Evolutionary conservation across 495 filamentous ascomycete genomes (phyloP).

Genomic region (Copromyces sp.): DNA sequence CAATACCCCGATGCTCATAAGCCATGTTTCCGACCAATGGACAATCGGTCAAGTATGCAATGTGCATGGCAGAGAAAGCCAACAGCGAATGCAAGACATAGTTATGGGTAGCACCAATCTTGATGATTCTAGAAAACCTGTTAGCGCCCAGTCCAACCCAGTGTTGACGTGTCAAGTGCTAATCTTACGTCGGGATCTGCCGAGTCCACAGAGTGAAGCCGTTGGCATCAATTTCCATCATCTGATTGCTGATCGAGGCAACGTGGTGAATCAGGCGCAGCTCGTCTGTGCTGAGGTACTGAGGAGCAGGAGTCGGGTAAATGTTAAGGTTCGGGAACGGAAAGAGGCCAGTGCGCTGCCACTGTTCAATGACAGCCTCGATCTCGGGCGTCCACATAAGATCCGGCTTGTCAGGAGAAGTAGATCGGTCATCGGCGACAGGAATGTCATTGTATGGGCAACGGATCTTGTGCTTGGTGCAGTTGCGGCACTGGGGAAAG

Average conservation of each 20-base stretch:
- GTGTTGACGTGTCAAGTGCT: background rate
- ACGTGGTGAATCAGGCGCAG: constrained; percentile 87
- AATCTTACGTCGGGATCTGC: constrained; percentile 76
- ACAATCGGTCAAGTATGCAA: constrained; percentile 77
- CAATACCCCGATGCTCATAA: constrained; percentile 74
- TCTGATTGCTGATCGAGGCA: constrained; percentile 70
- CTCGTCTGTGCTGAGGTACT: constrained; percentile 60
- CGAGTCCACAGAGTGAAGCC: constrained; percentile 85
- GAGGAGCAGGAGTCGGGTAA: constrained; percentile 53
- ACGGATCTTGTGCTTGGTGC: constrained; percentile 95
- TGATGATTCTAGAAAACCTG: constrained; percentile 57
- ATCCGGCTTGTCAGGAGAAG: constrained; percentile 61
- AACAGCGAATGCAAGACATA: constrained; percentile 93
- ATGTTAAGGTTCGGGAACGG: constrained; percentile 77
- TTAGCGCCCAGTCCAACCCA: constrained; percentile 14
- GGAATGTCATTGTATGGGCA: constrained; percentile 91
- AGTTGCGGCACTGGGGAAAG: constrained; percentile 96
- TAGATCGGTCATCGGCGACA: constrained; percentile 52
- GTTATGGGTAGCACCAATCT: constrained; percentile 64
- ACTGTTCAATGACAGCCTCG: constrained; percentile 69
- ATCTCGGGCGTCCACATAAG: constrained; percentile 75
- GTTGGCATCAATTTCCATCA: constrained; percentile 65
- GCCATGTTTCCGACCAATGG: constrained; percentile 74
- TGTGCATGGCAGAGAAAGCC: constrained; percentile 81
- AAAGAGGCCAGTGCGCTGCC: constrained; percentile 74